Evolutionary conservation across 2,329 filamentous ascomycete genomes (phyloP), one percentile per base, ranked within the genome.

Genomic region (Neofusicoccum umdonicola): DNA sequence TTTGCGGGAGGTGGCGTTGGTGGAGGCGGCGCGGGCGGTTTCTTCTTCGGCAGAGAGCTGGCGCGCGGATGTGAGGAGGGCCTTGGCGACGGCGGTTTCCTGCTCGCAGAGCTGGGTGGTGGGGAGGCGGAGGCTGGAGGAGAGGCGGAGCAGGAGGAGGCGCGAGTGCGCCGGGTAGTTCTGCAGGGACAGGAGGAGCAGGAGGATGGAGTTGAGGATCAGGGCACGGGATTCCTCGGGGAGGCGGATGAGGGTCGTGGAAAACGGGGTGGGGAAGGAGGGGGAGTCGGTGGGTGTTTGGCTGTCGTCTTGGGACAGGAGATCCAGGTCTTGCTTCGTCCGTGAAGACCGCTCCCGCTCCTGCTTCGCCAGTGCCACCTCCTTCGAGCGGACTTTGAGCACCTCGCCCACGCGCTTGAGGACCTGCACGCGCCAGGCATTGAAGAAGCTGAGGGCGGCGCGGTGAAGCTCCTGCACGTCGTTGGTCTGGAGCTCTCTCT

Each of bases 1-100:
- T 74, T 88, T 88, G 50, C 88, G 84, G 17, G 84, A 77, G n/a
- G 81, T 80, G 67, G 87, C 88, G 47, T 84, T 86, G 66, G 91
- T 87, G 63, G 92, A 88, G 0, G 81, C 85, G 62, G 89, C 87
- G 73, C 90, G 90, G 72, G 90, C 86, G 0, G 88, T 88, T 74
- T 95, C 92, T 1, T 88, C 86, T 66, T 93, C 90, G 0, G 90
- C 91, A 0, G 88, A 89, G 81, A 96, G 89, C 22, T 88, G 84
- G 6, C 71, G 71, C 13, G 91, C 90, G 41, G 90, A 88, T 69
- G 90, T 86, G 0, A 95, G 85, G 0, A 98, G 80, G 0, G 88
- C 90, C 62, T 87, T 84, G 0, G 92, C 91, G 13, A 97, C 84
- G 65, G 91, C 88, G 48, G 86, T 83, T 74, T 98, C 92, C 63